Conservation (phyloP, 139 green algal genomes). For the Tetradesmus obliquus region DNA sequence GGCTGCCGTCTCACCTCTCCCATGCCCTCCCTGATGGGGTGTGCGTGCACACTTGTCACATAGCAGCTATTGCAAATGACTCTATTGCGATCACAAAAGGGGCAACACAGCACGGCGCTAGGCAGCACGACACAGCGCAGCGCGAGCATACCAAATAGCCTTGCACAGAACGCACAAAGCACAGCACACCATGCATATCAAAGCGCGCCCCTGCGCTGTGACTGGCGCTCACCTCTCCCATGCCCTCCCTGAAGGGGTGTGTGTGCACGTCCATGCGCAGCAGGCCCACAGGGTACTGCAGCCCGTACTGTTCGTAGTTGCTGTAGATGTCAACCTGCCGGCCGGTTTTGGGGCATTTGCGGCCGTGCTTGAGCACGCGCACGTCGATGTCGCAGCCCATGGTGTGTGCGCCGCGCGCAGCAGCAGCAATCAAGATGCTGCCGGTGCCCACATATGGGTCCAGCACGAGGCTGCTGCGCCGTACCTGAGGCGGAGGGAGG, state of each 20-base stretch:
- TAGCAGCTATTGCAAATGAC: too few species aligned
- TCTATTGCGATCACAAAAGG: too few species aligned
- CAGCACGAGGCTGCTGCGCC: slow-evolving; percentile 50
- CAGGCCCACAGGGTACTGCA: slow-evolving; percentile 75
- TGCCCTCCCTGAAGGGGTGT: slow-evolving; percentile 66
- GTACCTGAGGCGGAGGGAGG: slow-evolving; percentile 53
- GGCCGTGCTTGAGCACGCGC: slow-evolving; percentile 63
- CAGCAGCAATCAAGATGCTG: slow-evolving; percentile 88
- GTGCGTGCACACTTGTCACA: slow-evolving; percentile 53
- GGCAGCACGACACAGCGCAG: neutral
- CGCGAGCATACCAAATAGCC: neutral
- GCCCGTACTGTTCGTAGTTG: slow-evolving; percentile 90
- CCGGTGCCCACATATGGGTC: slow-evolving; percentile 89
- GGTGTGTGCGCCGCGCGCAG: slow-evolving; percentile 73
- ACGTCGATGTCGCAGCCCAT: slow-evolving; percentile 91
- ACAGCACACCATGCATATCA: neutral
- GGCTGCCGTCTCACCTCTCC: slow-evolving; percentile 52
- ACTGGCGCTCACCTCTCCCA: slow-evolving; percentile 57
- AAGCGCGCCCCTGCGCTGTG: slow-evolving; percentile 1
- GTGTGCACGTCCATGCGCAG: slow-evolving; percentile 82
- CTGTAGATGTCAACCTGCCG: slow-evolving; percentile 62
- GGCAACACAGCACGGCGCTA: too few species aligned
- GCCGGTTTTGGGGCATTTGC: slow-evolving; percentile 10
- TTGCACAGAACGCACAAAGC: too few species aligned
- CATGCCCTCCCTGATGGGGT: slow-evolving; percentile 68